Evolutionary conservation across 495 filamentous ascomycete genomes (phyloP).

Genomic region (Penicillium dipodomyicola): DNA sequence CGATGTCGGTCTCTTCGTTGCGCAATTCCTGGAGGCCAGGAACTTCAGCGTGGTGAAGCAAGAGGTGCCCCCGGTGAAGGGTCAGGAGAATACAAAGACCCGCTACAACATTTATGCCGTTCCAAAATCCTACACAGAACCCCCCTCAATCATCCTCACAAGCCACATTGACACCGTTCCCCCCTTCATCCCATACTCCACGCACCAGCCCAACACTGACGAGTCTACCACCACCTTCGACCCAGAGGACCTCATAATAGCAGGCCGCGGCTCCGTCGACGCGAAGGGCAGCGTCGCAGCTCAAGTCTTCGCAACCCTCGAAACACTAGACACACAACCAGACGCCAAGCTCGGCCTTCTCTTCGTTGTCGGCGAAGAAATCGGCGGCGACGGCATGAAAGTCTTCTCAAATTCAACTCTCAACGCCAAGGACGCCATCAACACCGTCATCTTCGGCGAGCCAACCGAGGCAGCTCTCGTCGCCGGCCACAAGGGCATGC

Average conservation of each 20-base stretch:
- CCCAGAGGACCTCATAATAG: slow-evolving; percentile 48
- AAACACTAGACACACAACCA: slow-evolving; percentile 51
- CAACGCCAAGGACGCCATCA: slow-evolving; percentile 44
- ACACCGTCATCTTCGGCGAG: slow-evolving; percentile 82
- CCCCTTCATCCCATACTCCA: slow-evolving; percentile 59
- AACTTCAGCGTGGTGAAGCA: slow-evolving; percentile 69
- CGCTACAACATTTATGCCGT: slow-evolving; percentile 82
- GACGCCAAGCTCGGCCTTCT: slow-evolving; percentile 62
- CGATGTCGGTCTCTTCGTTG: slow-evolving; percentile 65
- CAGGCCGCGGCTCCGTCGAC: slow-evolving; percentile 83
- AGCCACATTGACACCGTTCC: slow-evolving; percentile 74
- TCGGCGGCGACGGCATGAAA: slow-evolving; percentile 79
- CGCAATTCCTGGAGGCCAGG: slow-evolving; percentile 60
- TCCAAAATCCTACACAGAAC: slow-evolving; percentile 47
- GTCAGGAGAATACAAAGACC: slow-evolving; percentile 18
- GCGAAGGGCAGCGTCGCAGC: slow-evolving; percentile 86
- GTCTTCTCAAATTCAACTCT: slow-evolving; percentile 42
- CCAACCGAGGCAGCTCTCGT: slow-evolving; percentile 86
- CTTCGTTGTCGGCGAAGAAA: slow-evolving; percentile 89
- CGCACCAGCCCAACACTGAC: slow-evolving; percentile 17
- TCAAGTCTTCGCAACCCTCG: slow-evolving; percentile 65
- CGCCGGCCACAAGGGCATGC: slow-evolving; percentile 83
- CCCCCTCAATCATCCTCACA: slow-evolving; percentile 67
- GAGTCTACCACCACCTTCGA: slow-evolving; percentile 22
- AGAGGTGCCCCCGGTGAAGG: slow-evolving; percentile 32